phyloP scores from a whole-genome alignment of 805 yeast species.

The Ogataea sp. region DNA sequence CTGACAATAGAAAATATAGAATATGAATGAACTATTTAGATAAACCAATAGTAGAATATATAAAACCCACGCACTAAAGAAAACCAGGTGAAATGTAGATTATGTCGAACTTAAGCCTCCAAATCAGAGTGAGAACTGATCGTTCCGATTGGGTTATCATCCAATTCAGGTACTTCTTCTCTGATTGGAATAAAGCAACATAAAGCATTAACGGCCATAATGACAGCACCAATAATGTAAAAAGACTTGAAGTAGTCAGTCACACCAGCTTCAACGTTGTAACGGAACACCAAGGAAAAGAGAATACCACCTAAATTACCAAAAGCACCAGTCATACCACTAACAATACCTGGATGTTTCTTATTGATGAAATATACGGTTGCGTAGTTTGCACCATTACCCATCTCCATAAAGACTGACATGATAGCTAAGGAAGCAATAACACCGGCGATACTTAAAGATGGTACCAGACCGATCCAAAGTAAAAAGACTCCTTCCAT shows the following conservation, averaged over 20 bases:
- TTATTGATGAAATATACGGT: slow-evolving; percentile 28
- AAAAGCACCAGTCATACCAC: slow-evolving; percentile 28
- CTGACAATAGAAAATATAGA: too few relatives aligned
- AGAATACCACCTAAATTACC: slow-evolving; percentile 30
- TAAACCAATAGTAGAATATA: neutral
- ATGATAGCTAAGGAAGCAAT: slow-evolving; percentile 23
- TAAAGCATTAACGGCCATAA: slow-evolving; percentile 16
- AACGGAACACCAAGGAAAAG: slow-evolving; percentile 28
- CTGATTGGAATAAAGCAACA: slow-evolving; percentile 17
- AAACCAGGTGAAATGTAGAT: neutral
- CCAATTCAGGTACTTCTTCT: slow-evolving; percentile 15
- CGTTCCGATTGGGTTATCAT: neutral
- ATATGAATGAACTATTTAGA: too few relatives aligned
- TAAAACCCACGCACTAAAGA: neutral
- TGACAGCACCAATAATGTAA: slow-evolving; percentile 27
- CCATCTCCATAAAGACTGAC: slow-evolving; percentile 29
- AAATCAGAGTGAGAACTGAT: neutral
- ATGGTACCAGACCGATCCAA: slow-evolving; percentile 26
- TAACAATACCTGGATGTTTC: slow-evolving; percentile 27
- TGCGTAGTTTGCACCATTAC: slow-evolving; percentile 29
- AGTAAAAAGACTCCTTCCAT: slow-evolving; percentile 26
- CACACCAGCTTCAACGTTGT: slow-evolving; percentile 15
- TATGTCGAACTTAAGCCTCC: neutral
- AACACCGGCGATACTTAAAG: slow-evolving; percentile 19
- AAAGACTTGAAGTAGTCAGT: slow-evolving; percentile 21